Conservation (phyloP, 176 grass and related monocot genomes). For the Eragrostis nindensis region DNA sequence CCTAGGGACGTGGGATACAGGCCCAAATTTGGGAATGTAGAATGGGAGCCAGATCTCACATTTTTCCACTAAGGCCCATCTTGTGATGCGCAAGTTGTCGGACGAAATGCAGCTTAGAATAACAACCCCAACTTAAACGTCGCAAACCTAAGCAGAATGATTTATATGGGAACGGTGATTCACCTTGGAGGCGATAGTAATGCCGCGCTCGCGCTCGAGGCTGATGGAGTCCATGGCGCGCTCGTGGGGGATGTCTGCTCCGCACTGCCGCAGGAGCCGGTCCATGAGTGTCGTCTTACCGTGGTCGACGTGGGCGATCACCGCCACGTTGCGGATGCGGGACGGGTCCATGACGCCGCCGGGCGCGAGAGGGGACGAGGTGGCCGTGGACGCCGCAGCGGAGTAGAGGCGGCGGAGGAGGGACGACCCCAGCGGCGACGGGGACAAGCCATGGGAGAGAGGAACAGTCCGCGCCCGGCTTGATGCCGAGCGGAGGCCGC, state of each 20-base stretch:
- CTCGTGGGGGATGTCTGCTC: slow-evolving; percentile 92
- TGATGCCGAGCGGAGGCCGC: slow-evolving; percentile 65
- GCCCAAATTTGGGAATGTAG: background rate
- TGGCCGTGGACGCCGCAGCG: slow-evolving; percentile 42
- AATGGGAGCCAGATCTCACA: slow-evolving; percentile 42
- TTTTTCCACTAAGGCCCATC: background rate
- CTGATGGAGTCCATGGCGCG: slow-evolving; percentile 92
- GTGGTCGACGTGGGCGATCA: slow-evolving; percentile 97
- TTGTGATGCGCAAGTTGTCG: slow-evolving; percentile 2
- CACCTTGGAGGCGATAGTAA: slow-evolving; percentile 96
- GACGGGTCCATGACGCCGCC: slow-evolving; percentile 54
- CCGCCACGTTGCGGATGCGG: slow-evolving; percentile 90
- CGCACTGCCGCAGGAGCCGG: slow-evolving; percentile 87
- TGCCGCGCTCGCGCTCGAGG: slow-evolving; percentile 91
- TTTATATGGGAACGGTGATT: background rate
- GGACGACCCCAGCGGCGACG: slow-evolving; percentile 33
- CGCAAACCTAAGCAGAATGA: slow-evolving; percentile 3
- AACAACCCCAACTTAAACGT: background rate
- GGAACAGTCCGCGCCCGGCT: slow-evolving; percentile 24
- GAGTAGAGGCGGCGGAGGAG: slow-evolving; percentile 53
- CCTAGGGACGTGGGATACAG: background rate
- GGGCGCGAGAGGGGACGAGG: slow-evolving; percentile 37
- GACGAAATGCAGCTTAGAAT: slow-evolving; percentile 17
- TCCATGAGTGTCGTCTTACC: slow-evolving; percentile 99
- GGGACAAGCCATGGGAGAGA: background rate